Base-by-base conservation (phyloP, 768 basidiomycete species). In the Mycena amicta region DNA sequence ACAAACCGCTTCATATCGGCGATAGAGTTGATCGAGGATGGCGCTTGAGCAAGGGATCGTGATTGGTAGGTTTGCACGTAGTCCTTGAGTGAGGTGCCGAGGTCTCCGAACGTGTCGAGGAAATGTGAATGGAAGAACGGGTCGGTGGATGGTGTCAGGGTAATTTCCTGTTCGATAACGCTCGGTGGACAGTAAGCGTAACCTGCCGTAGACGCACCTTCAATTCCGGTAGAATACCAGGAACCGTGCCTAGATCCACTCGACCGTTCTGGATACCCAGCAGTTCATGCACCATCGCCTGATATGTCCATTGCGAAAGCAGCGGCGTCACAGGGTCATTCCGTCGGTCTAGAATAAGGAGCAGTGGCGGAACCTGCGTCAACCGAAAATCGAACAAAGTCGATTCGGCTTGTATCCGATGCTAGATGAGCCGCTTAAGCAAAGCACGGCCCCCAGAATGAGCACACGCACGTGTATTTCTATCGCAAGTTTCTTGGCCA, bases 251-350 rank as follows among this genome's bases (percentile, higher is more conserved):
- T 45, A 96, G 73, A 68, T 93, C 87, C 3, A 98, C 95, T 57
- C 97, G 83, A 20, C 96, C 96, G 68, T 98, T 98, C 60, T 91
- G 88, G 46, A 99, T 97, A 2, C 92, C 90, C 5, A 98, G 75
- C 15, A 97, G 78, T 70, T 98, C 97, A 67, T 99, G 97, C 0
- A 98, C 97, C 95, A 98, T 98, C 1, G 96, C 97, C 71, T 98
- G 96, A 75, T 98, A 98, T 25, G 97, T 98, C 97, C 97, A 98
- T 73, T 98, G 97, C 2, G 93, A 93, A 28, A 98, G 80, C 33
- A 98, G 75, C 3, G 97, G 97, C 0, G 97, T 98, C 4, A 98
- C 93, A 2, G 97, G 97, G 68, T 99, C 97, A 72, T 97, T 98
- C 62, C 96, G 80, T 61, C 97, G 84, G 74, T 99, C 97, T 55